A percentile compares a stretch with the other conserved stretches of the same genome.
Conservation (phyloP, 176 grass and related monocot genomes). For the Zoysia pacifica region DNA sequence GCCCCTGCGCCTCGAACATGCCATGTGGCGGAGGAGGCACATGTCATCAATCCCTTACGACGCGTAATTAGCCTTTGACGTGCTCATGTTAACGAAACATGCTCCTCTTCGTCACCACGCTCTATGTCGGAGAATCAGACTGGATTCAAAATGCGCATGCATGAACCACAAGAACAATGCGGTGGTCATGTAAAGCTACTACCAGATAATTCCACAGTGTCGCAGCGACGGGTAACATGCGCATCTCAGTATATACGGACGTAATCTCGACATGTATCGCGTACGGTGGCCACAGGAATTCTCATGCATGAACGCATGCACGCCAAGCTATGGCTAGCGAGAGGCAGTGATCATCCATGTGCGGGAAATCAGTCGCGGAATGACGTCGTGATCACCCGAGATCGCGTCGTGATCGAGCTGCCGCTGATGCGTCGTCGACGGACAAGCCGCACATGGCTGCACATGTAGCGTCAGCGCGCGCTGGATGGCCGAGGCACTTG, state of each 20-base stretch:
- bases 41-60: neutral
- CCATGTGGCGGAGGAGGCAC: slow-evolving; percentile 16
- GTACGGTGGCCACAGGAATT: too few species aligned
- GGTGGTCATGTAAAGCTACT: neutral
- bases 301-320: too few species aligned
- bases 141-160: neutral
- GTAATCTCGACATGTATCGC: neutral
- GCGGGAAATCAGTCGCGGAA: neutral
- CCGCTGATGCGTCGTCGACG: too few species aligned
- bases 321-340: too few species aligned
- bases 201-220: neutral
- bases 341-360: neutral
- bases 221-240: slow-evolving; percentile 22
- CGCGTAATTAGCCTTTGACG: neutral
- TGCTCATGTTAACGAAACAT: slow-evolving; percentile 5
- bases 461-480: slow-evolving; percentile 31
- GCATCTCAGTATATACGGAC: neutral
- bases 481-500: slow-evolving; percentile 19
- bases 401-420: neutral
- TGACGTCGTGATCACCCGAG: slow-evolving; percentile 5
- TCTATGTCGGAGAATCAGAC: slow-evolving; percentile 9
- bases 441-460: slow-evolving; percentile 38
- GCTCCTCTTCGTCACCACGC: neutral
- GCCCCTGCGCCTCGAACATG: neutral
- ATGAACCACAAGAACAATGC: slow-evolving; percentile 19